Evolutionary conservation across 352 stramenopile species (phyloP), one percentile per base, ranked within the genome.

Genomic region (Blastocystis sp.): DNA sequence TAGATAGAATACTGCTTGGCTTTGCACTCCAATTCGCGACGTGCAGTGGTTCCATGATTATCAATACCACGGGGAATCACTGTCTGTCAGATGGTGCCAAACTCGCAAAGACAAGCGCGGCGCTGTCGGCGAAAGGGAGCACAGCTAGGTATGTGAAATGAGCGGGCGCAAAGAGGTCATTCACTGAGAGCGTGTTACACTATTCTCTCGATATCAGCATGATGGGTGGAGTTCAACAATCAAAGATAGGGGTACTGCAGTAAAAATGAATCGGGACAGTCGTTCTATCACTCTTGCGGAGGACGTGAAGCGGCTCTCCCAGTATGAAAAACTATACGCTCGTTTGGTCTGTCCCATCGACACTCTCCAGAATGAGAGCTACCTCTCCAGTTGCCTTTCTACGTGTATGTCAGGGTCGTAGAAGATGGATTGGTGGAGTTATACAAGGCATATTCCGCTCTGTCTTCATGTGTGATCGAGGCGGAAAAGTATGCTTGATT

Each of bases 401-500:
- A 2, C 3, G 34, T 69, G 0, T 3, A 34, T 42, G 45, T 62
- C 45, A 84, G 43, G 45, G 11, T 17, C 14, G 28, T 84, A 84
- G 74, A 45, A 70, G 34, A 84, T 2, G 40, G 21, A 28, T 19
- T 57, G 45, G 38, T 57, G 38, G 34, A 24, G 40, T 63, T 64
- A 21, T 84, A 42, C 61, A 42, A 34, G 42, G 14, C 24, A 4
- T 68, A 84, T 45, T 40, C 74, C 17, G 38, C 57, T 28, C 52
- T 84, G 3, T 34, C 3, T 10, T 84, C 74, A 2, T 70, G 74
- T 21, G 61, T 84, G 7, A 48, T n/a, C 17, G 74, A 84, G 69
- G 74, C 68, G 69, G 74, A 84, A 48, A 84, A 84, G 74, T 84
- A 70, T 1, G 71, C 66, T 45, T 10, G n/a, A 24, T 64, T 24